Evolutionary conservation across 1,284 basidiomycete genomes (phyloP).

Genomic region (Uromyces viciae-fabae): DNA sequence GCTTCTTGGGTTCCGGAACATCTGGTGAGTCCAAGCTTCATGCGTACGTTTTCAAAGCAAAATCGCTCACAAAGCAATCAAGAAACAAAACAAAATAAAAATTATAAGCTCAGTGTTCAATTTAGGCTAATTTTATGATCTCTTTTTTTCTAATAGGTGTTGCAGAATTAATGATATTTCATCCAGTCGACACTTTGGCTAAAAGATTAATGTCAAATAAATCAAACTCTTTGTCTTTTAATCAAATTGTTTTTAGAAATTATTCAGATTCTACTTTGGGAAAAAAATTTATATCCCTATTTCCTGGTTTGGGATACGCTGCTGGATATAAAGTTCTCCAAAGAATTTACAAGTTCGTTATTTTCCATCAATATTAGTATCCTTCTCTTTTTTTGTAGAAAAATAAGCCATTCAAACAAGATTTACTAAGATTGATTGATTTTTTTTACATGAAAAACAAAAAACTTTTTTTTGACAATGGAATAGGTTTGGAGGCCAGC

Average conservation of each 20-base stretch:
- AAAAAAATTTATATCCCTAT: slow-evolving; percentile 78
- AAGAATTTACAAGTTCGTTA: slow-evolving; percentile 48
- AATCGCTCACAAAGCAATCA: slow-evolving; percentile 62
- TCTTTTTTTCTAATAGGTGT: slow-evolving; percentile 70
- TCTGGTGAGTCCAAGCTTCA: slow-evolving; percentile 95
- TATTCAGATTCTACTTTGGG: slow-evolving; percentile 63
- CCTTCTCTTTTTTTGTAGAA: too few species aligned
- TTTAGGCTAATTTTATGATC: background rate
- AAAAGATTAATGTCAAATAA: slow-evolving; percentile 95
- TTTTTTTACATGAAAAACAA: background rate
- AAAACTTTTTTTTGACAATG: background rate
- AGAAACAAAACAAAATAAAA: slow-evolving; percentile 82
- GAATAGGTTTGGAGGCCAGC: slow-evolving; percentile 91
- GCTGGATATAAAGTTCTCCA: slow-evolving; percentile 80
- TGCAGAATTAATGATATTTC: slow-evolving; percentile 70
- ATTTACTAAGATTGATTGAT: too few species aligned
- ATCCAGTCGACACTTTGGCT: slow-evolving; percentile 66
- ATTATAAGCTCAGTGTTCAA: slow-evolving; percentile 62
- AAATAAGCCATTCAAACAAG: too few species aligned
- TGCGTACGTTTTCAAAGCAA: slow-evolving; percentile 64
- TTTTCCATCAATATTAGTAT: background rate
- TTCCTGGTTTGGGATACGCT: slow-evolving; percentile 96
- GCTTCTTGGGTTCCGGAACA: slow-evolving; percentile 84
- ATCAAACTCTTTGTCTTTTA: background rate
- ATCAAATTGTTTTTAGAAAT: slow-evolving; percentile 76